A percentile compares a stretch with the other conserved stretches of the same genome.
phyloP scores from a whole-genome alignment of 495 filamentous ascomycete genomes.

The Stereocaulon alpinum region DNA sequence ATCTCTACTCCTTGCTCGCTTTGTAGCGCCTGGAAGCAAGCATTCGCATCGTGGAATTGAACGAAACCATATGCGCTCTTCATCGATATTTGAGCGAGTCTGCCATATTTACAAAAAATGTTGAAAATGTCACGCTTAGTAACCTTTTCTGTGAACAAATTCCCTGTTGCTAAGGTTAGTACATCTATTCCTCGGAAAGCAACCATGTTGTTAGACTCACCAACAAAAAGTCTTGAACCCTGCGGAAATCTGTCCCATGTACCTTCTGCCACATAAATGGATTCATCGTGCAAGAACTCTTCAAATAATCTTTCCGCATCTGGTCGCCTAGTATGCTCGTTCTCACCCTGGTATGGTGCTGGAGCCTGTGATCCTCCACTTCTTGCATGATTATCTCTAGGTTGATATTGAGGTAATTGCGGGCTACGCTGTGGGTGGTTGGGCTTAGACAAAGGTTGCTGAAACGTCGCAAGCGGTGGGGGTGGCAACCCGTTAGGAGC shows the following conservation, averaged over 20 bases:
- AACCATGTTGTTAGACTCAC: constrained; percentile 41
- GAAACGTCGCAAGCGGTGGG: constrained; percentile 48
- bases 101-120: constrained; percentile 75
- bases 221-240: constrained; percentile 81
- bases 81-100: constrained; percentile 87
- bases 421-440: constrained; percentile 33
- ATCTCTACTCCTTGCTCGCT: constrained; percentile 68
- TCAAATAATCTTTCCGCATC: constrained; percentile 69
- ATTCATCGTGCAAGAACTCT: constrained; percentile 68
- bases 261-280: constrained; percentile 72
- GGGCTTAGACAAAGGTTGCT: constrained; percentile 31
- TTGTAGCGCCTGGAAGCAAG: constrained; percentile 64
- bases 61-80: constrained; percentile 97
- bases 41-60: constrained; percentile 69
- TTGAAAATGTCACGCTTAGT: constrained; percentile 91
- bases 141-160: constrained; percentile 83
- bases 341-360: constrained; percentile 27
- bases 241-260: constrained; percentile 89
- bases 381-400: constrained; percentile 5
- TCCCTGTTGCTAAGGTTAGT: constrained; percentile 48
- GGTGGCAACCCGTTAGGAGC: constrained; percentile 48
- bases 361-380: constrained; percentile 21
- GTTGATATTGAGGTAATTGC: constrained; percentile 19
- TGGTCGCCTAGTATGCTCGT: constrained; percentile 45
- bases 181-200: neutral